Base-by-base conservation (phyloP, 768 basidiomycete genomes). In the Panellus pusillus region DNA sequence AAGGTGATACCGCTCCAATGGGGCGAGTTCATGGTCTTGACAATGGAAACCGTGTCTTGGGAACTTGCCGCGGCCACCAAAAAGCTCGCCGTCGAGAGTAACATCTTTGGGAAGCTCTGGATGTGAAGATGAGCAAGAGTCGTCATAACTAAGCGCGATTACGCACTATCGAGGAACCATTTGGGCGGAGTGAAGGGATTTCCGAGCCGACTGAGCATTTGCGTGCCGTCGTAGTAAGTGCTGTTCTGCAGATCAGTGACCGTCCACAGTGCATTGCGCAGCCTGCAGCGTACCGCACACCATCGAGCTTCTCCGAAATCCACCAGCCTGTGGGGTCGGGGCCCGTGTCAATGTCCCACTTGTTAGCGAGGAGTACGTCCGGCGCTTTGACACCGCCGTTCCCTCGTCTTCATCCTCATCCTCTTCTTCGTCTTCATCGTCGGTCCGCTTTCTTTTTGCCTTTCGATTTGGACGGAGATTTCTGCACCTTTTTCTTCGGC, bases 231-330 rank as follows among this genome's bases (percentile, higher is more conserved):
- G 57, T 77, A 84, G 60, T 74, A 82, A 0, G 81, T 78, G 28
- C 82, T 81, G 44, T 15, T 41, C 31, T 46, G 19, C 13, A 28
- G 24, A 2, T 36, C 27, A 44, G 29, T 24, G 27, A 13, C 39
- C 35, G n/a, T 19, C 28, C 18, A 53, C 24, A 43, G n/a, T 20
- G 18, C 7, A 24, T n/a, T 18, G 7, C 15, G 13, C 14, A 24
- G 24, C 24, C 39, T 35, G 17, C 41, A 47, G 55, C 75, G n/a
- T 55, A 82, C 81, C 82, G 69, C 31, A 84, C 81, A 51, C 82
- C 82, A 65, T 84, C 82, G 44, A 84, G 61, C 62, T 84, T 83
- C 60, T 84, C 82, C 3, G 79, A 81, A 28, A 82, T 75, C 79
- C 79, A 82, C 80, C 80, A 84, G 1, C 80, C 81, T 14, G 74